phyloP scores from a whole-genome alignment of 495 filamentous ascomycete species.

The Peziza echinospora region DNA sequence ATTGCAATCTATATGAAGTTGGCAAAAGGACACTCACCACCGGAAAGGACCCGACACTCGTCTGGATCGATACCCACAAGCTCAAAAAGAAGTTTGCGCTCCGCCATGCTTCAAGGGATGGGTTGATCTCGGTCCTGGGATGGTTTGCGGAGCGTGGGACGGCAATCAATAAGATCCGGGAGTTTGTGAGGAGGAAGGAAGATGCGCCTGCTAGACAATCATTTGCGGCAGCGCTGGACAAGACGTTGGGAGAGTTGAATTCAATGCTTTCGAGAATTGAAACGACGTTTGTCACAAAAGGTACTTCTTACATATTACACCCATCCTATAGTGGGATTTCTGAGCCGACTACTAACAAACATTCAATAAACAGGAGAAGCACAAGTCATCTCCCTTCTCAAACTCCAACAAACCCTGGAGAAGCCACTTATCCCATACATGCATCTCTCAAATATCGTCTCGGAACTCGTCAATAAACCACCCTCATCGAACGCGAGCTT shows the following conservation, averaged over 20 bases:
- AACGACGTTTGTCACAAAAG: slow-evolving; percentile 27
- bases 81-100: slow-evolving; percentile 16
- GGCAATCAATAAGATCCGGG: slow-evolving; percentile 22
- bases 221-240: slow-evolving; percentile 17
- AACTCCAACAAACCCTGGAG: slow-evolving; percentile 38
- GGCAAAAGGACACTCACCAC: slow-evolving; percentile 7
- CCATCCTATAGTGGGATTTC: background rate
- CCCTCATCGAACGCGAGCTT: slow-evolving; percentile 21
- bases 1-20: slow-evolving; percentile 46
- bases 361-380: no score
- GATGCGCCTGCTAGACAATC: slow-evolving; percentile 12
- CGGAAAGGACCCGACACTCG: slow-evolving; percentile 20
- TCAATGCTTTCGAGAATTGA: slow-evolving; percentile 23
- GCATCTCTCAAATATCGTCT: slow-evolving; percentile 29
- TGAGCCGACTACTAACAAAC: no score
- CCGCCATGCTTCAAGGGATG: slow-evolving; percentile 17
- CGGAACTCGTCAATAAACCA: slow-evolving; percentile 10
- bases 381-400: slow-evolving; percentile 25
- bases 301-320: no score
- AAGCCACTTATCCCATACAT: slow-evolving; percentile 31
- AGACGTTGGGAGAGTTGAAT: slow-evolving; percentile 25
- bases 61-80: slow-evolving; percentile 5
- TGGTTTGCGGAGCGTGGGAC: slow-evolving; percentile 21
- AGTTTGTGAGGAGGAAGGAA: slow-evolving; percentile 17
- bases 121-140: slow-evolving; percentile 15